These are phyloP conservation scores for Fusarium torreyae DNA, from an alignment of 2,329 filamentous ascomycete species.

Conservation along the genomic window DNA sequence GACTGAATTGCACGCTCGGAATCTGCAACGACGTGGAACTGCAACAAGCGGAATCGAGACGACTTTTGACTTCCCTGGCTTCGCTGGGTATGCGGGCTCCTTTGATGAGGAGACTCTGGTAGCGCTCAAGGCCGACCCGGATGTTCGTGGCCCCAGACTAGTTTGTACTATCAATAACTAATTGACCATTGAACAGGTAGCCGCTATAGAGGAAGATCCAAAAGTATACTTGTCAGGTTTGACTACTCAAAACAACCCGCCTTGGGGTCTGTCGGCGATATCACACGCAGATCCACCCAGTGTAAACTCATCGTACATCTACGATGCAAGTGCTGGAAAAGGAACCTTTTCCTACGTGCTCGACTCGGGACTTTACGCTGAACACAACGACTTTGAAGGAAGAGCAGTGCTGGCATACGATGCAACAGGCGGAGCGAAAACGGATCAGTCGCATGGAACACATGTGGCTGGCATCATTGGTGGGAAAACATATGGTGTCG, in stretches of 20 bases:
- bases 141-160: background rate
- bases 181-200: background rate
- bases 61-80: slow-evolving; percentile 11
- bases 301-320: slow-evolving; percentile 5
- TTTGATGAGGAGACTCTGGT: slow-evolving; percentile 13
- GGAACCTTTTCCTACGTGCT: slow-evolving; percentile 23
- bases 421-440: slow-evolving; percentile 3
- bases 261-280: slow-evolving; percentile 11
- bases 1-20: background rate
- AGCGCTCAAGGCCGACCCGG: slow-evolving; percentile 14
- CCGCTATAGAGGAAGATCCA: background rate
- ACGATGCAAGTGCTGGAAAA: slow-evolving; percentile 19
- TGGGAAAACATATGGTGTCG: slow-evolving; percentile 28
- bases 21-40: background rate
- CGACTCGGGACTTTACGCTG: slow-evolving; percentile 9
- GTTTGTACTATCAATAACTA: background rate
- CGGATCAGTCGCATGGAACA: slow-evolving; percentile 19
- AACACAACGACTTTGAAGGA: slow-evolving; percentile 23
- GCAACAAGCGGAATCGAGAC: background rate
- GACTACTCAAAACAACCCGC: slow-evolving; percentile 11
- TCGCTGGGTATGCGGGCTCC: slow-evolving; percentile 2
- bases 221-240: background rate
- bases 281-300: slow-evolving; percentile 21
- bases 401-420: slow-evolving; percentile 11
- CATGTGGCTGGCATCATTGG: slow-evolving; percentile 27